Base-by-base conservation (phyloP, 1,139 yeast species). In the Maudiozyma humilis region DNA sequence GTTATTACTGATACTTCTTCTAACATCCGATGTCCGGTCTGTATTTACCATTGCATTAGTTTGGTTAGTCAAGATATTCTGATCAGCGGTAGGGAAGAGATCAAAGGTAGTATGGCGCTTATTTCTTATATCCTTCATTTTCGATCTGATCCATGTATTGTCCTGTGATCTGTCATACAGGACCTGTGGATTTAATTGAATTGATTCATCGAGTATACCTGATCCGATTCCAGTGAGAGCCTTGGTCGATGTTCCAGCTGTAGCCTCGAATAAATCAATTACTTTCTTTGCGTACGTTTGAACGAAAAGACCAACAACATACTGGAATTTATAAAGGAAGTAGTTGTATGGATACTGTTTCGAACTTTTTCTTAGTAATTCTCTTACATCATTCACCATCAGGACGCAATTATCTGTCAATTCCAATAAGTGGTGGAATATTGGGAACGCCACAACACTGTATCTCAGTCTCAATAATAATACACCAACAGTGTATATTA, bases 401-500 rank as follows among this genome's bases (percentile, higher is more conserved):
- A 63, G 54, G 23, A 79, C 63, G 3, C 78, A 74, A 32, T 68
- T 66, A 18, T 68, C 67, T 0, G 84, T 79, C 6, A 78, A 73
- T 39, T 73, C 65, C 39, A 72, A 73, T 42, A 57, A 69, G 33
- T 59, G 65, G 34, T 58, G 70, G 46, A 75, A 70, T 29, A 73
- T 68, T 1, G 84, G 81, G 13, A 78, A 66, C 4, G 80, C 72
- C 32, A 79, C 59, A 15, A 75, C 71, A 44, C 79, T 64, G 51
- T 73, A 79, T 32, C 87, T 65, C 40, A 81, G 65, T 48, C 85
- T 70, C 43, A 82, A 64, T 14, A 82, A 64, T 23, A 55, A 43
- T 69, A 79, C 76, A 10, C 87, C 85, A 0, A 79, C 78, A 2
- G 85, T 78, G 57, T 80, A 82, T 40, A 82, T 73, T 43, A 84